Evolutionary conservation across 164 flowering plant species (phyloP), one percentile per base, ranked within the genome.

Genomic region (Tetracentron sinense): DNA sequence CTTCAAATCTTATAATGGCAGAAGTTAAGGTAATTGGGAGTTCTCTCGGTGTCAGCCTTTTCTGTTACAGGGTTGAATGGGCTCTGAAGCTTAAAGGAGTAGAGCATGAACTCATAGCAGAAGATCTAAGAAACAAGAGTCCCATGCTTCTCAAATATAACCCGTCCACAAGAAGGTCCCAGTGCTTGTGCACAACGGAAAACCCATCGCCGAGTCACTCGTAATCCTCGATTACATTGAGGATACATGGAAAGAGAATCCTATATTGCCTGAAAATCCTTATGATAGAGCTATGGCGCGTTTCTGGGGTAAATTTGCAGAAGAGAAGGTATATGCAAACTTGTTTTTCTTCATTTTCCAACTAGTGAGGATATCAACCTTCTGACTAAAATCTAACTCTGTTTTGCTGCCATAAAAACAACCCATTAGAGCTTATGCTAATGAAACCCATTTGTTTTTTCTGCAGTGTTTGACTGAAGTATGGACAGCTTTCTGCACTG

Each of bases 71-170:
- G 48, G 74, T 76, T 16, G 71, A 60, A n/a, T 69, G 73, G 78
- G 82, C 78, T 2, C 64, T 79, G 17, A 76, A 71, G 20, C 65
- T 76, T 31, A 79, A 79, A 62, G 79, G 76, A 3, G 52, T 79
- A 1, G 68, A 74, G 2, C 74, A 65, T 20, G 70, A 73, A 27
- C 69, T 73, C 70, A 12, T 73, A 14, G 64, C 51, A 1, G 79
- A 79, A 46, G 74, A 65, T 31, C 15, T 78, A 38, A 62, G 30
- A 44, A 73, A 75, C 60, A 73, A 73, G 55, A 75, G 75, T 66
- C 44, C 62, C 31, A 53, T 57, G 42, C 79, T 78, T 20, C 53
- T 69, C 17, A 30, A 71, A 49, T 19, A 62, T 1, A 78, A 78
- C 65, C 79, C 0, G 72, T 73, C 27, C 66, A 65, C 27, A 59